Evolutionary conservation across 768 basidiomycete species (phyloP), one percentile per base, ranked within the genome.

Genomic region (Leccinum uliginosum): DNA sequence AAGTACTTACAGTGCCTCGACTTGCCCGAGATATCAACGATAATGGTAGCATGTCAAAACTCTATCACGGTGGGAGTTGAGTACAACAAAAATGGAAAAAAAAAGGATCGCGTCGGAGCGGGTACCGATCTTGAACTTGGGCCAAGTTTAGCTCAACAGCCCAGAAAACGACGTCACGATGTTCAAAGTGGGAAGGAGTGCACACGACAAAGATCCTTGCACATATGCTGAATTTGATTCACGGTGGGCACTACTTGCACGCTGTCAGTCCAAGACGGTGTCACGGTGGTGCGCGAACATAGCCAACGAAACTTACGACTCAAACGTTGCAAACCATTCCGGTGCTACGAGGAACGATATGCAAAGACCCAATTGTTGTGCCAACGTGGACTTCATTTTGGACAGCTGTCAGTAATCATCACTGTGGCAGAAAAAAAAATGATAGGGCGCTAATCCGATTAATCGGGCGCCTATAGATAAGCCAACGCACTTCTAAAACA

Each of bases 291-390:
- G n/a, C 40, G 19, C 10, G 10, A 43, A 43, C 19, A 5, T 3
- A 43, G 38, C 55, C 47, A 43, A 19, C 1, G n/a, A 32, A 10
- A 43, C 30, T 32, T 21, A 9, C 21, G 10, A 27, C n/a, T n/a
- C n/a, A 19, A 58, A 57, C 57, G 55, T 54, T 54, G 21, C 21
- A 40, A n/a, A 40, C 10, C n/a, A 10, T 19, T 19, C 40, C 19
- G 11, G 40, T 19, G 40, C 40, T 43, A 10, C 38, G n/a, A 40
- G 38, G 38, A 40, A 40, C 40, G 11, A 19, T 19, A 17, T 43
- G 19, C 40, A 11, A 43, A 43, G 40, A 19, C n/a, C 38, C n/a
- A 19, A 43, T 43, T 43, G 40, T 10, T 43, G 40, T 43, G 4
- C 19, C 40, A 43, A 43, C 40, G 19, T 40, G 38, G 3, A 19